These are phyloP conservation scores for Fusarium virguliforme DNA, from an alignment of 2,329 filamentous ascomycete species.

Conservation along the genomic window DNA sequence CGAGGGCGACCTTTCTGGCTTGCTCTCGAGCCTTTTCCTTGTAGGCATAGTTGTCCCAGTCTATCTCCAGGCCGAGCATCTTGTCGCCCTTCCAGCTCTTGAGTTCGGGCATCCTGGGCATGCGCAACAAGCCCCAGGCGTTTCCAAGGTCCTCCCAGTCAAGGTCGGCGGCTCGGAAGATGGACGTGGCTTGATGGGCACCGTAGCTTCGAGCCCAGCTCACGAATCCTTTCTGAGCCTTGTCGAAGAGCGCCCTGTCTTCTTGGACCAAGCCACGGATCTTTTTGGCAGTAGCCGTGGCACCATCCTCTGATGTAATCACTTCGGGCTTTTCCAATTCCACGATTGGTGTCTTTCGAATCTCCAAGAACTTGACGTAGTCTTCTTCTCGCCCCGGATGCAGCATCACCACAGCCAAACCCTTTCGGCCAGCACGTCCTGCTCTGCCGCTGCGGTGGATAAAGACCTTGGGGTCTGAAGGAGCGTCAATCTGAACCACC, in stretches of 20 bases:
- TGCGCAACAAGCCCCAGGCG: conserved; percentile 87
- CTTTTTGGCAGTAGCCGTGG: conserved; percentile 67
- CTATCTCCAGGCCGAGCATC: conserved; percentile 73
- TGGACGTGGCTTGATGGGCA: conserved; percentile 91
- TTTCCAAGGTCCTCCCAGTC: conserved; percentile 87
- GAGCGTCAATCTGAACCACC: conserved; percentile 89
- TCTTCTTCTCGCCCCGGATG: conserved; percentile 90
- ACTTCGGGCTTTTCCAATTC: conserved; percentile 73
- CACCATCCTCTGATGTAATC: conserved; percentile 73
- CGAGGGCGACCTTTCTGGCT: conserved; percentile 72
- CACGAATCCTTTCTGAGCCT: conserved; percentile 92
- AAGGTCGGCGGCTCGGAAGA: conserved; percentile 86
- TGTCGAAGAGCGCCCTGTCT: conserved; percentile 80
- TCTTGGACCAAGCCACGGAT: conserved; percentile 73
- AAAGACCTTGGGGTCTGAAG: conserved; percentile 91
- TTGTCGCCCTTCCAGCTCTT: conserved; percentile 80
- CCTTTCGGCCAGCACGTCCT: conserved; percentile 88
- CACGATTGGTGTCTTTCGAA: conserved; percentile 87
- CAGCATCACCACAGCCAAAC: conserved; percentile 88
- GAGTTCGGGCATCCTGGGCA: conserved; percentile 95
- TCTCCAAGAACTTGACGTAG: conserved; percentile 88
- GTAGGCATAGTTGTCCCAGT: conserved; percentile 79
- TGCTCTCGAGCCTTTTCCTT: conserved; percentile 81
- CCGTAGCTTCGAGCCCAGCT: conserved; percentile 93
- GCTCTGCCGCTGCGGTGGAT: conserved; percentile 94